phyloP scores from a whole-genome alignment of 176 grass and related monocot species.

The Lolium perenne region DNA sequence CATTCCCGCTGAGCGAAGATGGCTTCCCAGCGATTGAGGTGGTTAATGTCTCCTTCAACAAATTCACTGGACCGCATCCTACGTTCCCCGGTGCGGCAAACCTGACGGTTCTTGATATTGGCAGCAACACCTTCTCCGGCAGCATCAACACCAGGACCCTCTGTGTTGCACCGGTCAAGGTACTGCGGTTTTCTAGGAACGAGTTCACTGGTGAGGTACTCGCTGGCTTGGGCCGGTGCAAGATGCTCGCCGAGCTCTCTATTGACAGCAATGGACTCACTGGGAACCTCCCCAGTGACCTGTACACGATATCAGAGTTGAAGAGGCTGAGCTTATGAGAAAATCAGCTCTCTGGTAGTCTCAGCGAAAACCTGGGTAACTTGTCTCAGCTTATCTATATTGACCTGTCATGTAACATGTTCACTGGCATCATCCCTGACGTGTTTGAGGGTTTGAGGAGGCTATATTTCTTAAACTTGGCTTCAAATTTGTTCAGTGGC shows the following conservation, averaged over 20 bases:
- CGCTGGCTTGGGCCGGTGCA: conserved; percentile 2
- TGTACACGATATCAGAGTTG: conserved; percentile 46
- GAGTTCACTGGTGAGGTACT: conserved; percentile 29
- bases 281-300: conserved; percentile 23
- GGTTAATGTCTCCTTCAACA: conserved; percentile 65
- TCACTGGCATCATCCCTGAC: conserved; percentile 55
- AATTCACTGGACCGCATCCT: conserved; percentile 51
- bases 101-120: conserved; percentile 54
- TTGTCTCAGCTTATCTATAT: conserved; percentile 54
- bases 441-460: conserved; percentile 48
- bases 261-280: conserved; percentile 6
- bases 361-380: conserved; percentile 44
- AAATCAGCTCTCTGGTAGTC: conserved; percentile 47
- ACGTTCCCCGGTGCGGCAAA: conserved; percentile 24
- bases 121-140: conserved; percentile 45
- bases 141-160: conserved; percentile 29
- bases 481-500: conserved; percentile 49
- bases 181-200: conserved; percentile 53
- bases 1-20: background rate
- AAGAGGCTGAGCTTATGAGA: conserved; percentile 44
- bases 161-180: conserved; percentile 26
- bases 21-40: conserved; percentile 48
- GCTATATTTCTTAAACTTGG: conserved; percentile 43
- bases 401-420: conserved; percentile 58
- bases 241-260: conserved; percentile 48